phyloP scores from a whole-genome alignment of 495 filamentous ascomycete species.

The Talaromyces ruber region DNA sequence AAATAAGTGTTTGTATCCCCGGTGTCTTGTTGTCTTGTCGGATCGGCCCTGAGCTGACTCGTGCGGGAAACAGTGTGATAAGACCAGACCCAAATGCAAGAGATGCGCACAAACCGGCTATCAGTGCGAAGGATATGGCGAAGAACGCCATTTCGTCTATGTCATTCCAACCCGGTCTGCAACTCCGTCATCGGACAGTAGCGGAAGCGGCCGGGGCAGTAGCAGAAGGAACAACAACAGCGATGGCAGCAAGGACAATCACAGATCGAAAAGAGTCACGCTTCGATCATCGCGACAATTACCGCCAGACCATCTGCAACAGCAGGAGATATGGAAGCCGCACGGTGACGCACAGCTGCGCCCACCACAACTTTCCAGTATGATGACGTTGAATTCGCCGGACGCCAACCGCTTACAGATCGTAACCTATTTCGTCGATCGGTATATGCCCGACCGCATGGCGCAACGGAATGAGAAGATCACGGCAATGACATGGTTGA shows the following conservation, averaged over 20 bases:
- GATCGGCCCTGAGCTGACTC: not conserved
- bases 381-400: not conserved
- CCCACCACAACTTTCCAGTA: not conserved
- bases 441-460: slow-evolving; percentile 2
- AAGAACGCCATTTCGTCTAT: slow-evolving; percentile 7
- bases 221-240: not conserved
- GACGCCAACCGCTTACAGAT: not conserved
- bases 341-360: not conserved
- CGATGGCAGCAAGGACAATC: not conserved
- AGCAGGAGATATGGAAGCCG: not conserved
- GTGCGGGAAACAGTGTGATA: not conserved
- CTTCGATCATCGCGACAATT: slow-evolving; percentile 4
- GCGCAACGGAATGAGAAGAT: not conserved
- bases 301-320: not conserved
- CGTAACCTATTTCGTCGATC: slow-evolving; percentile 1
- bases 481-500: slow-evolving; percentile 5
- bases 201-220: not conserved
- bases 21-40: not conserved
- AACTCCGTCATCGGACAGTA: not conserved
- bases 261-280: slow-evolving; percentile 3
- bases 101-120: slow-evolving; percentile 7
- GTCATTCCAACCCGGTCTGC: slow-evolving; percentile 3
- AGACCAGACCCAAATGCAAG: slow-evolving; percentile 4
- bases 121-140: slow-evolving; percentile 7
- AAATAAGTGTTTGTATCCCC: slow-evolving; percentile 4